Base-by-base conservation (phyloP, 192 early-diverging fungal genomes). In the Glomus cerebriforme region DNA sequence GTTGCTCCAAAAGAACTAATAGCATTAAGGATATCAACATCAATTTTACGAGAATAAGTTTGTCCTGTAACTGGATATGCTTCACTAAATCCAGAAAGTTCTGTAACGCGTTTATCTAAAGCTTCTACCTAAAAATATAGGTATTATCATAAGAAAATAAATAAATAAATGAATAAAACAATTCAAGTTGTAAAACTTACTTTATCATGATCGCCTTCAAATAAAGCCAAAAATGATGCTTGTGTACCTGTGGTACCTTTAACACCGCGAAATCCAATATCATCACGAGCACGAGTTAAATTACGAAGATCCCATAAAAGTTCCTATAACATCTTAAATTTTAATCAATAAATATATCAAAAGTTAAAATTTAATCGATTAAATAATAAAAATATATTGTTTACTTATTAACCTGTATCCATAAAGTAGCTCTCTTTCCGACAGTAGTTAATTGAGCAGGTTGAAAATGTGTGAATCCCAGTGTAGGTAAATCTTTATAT, bases 211-310 rank as follows among this genome's bases (percentile, higher is more conserved):
- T 99, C 91, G 26, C 96, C 95, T 59, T 97, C 90, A 71, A 99
- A 99, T 71, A 99, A 90, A 9, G 96, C 88, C 83, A 99, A 86
- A 86, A 99, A 99, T 26, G 96, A 98, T 27, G 95, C 98, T 86
- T 99, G 98, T 22, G 98, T 99, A 67, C 98, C 98, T 0, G 98
- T 99, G 35, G 98, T 99, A 35, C 98, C 98, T 89, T 99, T 99
- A 82, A 95, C 96, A 66, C 98, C 98, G 69, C 98, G 88, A 91
- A 98, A 96, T 35, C 91, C 89, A 71, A 99, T 82, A 81, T 99
- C 98, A 60, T 92, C 84, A 67, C 96, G 91, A 10, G 91, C 95
- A 62, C 98, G 92, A 70, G 88, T 85, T 85, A 98, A 88, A 88
- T 99, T 99, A 69, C 98, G 90, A 80, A 99, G 82, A 85, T 99